These are phyloP conservation scores for Pseudozyma hubeiensis DNA, from an alignment of 1,284 basidiomycete genomes.

Conservation along the genomic window DNA sequence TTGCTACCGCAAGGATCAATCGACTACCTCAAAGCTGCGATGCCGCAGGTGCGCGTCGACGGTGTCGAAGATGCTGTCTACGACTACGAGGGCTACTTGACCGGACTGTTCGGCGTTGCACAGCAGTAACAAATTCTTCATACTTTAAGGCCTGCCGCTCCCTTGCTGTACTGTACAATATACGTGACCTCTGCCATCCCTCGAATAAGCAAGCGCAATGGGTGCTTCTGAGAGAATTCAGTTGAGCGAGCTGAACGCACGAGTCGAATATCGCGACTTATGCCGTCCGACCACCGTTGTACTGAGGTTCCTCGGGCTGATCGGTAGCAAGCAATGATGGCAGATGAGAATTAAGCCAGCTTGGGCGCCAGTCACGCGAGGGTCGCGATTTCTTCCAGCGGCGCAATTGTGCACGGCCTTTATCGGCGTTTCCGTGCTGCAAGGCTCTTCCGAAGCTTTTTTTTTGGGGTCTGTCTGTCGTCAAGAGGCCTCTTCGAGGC, in stretches of 20 bases:
- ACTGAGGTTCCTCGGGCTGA: too few relatives aligned
- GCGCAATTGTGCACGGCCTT: not conserved
- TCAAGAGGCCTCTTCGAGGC: too few relatives aligned
- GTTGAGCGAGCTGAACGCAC: too few relatives aligned
- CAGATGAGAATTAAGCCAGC: too few relatives aligned
- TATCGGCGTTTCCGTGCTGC: not conserved
- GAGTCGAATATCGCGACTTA: too few relatives aligned
- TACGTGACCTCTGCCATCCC: not conserved
- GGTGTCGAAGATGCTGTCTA: conserved; percentile 56
- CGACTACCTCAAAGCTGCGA: conserved; percentile 76
- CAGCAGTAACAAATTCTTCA: conserved; percentile 6
- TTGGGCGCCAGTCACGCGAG: too few relatives aligned
- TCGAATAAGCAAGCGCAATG: not conserved
- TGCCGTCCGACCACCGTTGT: too few relatives aligned
- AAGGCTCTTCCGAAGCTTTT: conserved; percentile 1
- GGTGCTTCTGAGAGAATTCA: too few relatives aligned
- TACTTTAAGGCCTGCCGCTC: not conserved
- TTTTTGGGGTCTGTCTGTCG: too few relatives aligned
- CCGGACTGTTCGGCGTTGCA: conserved; percentile 48
- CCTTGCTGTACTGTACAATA: conserved; percentile 15
- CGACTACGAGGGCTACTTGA: conserved; percentile 60
- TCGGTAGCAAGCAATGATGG: too few relatives aligned
- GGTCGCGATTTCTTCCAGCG: too few relatives aligned
- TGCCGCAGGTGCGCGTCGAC: conserved; percentile 57
- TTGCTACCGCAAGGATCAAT: conserved; percentile 82